phyloP scores from a whole-genome alignment of 306 rosid species.

The Malus sylvestris region DNA sequence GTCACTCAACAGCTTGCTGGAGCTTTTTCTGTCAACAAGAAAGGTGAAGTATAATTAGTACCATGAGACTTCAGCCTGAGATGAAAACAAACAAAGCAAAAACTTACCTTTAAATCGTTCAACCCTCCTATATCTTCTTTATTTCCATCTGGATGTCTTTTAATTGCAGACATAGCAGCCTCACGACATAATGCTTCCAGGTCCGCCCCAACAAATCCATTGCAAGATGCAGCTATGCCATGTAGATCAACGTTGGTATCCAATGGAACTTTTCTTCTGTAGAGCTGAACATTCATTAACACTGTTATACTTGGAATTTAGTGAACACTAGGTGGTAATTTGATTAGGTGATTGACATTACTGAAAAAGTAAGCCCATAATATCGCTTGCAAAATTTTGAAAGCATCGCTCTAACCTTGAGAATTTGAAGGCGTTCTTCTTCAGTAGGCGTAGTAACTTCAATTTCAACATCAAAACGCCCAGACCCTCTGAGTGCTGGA shows the following conservation, averaged over 20 bases:
- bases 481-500: slow-evolving; percentile 82
- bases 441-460: slow-evolving; percentile 79
- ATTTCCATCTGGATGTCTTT: slow-evolving; percentile 45
- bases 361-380: too few species aligned
- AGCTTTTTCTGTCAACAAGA: slow-evolving; percentile 63
- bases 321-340: too few species aligned
- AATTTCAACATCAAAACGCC: slow-evolving; percentile 85
- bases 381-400: not conserved
- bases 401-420: slow-evolving; percentile 24
- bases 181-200: too few species aligned
- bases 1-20: slow-evolving; percentile 90
- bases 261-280: too few species aligned
- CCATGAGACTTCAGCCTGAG: slow-evolving; percentile 10
- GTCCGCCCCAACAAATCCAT: too few species aligned
- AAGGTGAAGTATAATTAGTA: slow-evolving; percentile 1
- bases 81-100: slow-evolving; percentile 2
- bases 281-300: too few species aligned
- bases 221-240: too few species aligned
- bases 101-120: slow-evolving; percentile 61
- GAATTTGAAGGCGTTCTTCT: slow-evolving; percentile 76
- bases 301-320: too few species aligned
- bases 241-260: too few species aligned
- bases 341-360: too few species aligned
- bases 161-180: slow-evolving; percentile 16
- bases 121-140: slow-evolving; percentile 81